Base-by-base conservation (phyloP, 75 land plant genomes). In the Pinus tabuliformis region DNA sequence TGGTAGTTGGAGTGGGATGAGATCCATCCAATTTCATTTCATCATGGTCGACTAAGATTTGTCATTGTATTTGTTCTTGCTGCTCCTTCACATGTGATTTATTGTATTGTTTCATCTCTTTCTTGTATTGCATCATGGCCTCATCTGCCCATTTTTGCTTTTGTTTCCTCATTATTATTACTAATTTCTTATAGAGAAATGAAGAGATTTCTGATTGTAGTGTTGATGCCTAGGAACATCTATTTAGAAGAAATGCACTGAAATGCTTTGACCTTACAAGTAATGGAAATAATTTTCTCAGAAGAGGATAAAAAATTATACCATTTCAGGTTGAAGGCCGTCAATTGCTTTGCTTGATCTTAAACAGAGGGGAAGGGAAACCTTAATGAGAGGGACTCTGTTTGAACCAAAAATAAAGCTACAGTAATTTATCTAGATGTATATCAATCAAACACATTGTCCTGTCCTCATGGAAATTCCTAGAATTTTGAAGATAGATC, bases 41-140 rank as follows among this genome's bases (percentile, higher is more conserved):
- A 6, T 66, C 70, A 28, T 63, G 66, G 5, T 36, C 33, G 66
- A 63, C 30, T 3, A 15, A 36, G 21, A 66, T 66, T 0, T 18
- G 37, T 39, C n/a, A n/a, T n/a, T 66, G 42, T 66, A 49, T 20
- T 17, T 63, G 17, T 18, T 66, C 45, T 45, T 36, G 22, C 39
- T 66, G 37, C 39, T 66, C 45, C 6, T 45, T 45, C 49, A 45
- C 63, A 26, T 17, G 16, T 18, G 74, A 66, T 49, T 86, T 91
- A 66, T 92, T 90, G 83, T 92, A 94, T 74, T 87, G 91, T 62
- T 92, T 89, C 87, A 94, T 61, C 30, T 86, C 97, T 42, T 78
- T 84, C 81, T 89, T 86, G 86, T 94, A 94, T 7, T 76, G 84
- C 36, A 76, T 83, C 91, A 88, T 90, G 6, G 97, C 97, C 79